Evolutionary conservation across 345 rosid species (phyloP), one percentile per base, ranked within the genome.

Genomic region (Murraya paniculata): DNA sequence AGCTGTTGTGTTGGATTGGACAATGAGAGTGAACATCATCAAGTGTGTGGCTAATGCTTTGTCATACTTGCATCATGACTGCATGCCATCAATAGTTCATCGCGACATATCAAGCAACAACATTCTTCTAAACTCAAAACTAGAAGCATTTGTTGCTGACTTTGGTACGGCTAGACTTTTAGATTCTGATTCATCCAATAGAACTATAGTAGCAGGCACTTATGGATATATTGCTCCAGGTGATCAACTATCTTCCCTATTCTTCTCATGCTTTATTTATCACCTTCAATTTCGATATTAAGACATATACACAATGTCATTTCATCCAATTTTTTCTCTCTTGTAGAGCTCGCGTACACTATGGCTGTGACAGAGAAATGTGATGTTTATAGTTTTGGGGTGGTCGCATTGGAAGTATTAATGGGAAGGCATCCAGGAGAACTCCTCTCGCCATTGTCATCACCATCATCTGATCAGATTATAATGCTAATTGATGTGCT

Each of bases 1-100:
- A 73, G 78, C 50, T 14, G 38, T 16, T 35, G 78, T 73, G 11
- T 48, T 79, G 78, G 68, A 79, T 67, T 79, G 82, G 82, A 59
- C 21, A 24, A 53, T 25, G 22, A 72, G 81, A 31, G 77, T 65
- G 72, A 72, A 64, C 31, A 38, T 78, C 39, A 18, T 78, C 38
- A 71, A 78, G 57, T 33, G 65, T 11, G 16, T 38, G 0, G 77
- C 81, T 7, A 56, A 64, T 50, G 81, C 81, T 31, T 45, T 45
- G 50, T 45, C 50, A 45, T 45, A 45, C 50, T 13, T 45, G 18
- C 50, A 45, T 45, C 50, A 45, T 11, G 50, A 45, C 18, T 45
- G 50, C 50, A 11, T 13, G 50, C 50, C 50, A 45, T 45, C 50
- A 13, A 45, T 45, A 45, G 50, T 45, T 45, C 50, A 45, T 45